Conservation (phyloP, 345 rosid species). For the Pistacia integerrima region DNA sequence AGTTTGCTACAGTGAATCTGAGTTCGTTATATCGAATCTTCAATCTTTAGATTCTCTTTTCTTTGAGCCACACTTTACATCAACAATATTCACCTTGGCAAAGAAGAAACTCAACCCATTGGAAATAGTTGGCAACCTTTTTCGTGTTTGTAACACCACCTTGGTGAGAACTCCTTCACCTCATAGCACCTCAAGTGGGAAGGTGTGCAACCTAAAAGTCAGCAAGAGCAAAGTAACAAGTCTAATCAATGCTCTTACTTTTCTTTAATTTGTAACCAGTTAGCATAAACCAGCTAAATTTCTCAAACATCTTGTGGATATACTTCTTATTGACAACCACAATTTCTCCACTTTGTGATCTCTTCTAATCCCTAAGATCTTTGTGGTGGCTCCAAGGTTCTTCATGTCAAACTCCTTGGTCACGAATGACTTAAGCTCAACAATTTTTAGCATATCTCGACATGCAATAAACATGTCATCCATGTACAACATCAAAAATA, state of each 20-base stretch:
- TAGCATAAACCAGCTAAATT: conserved; percentile 1
- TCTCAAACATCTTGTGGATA: not conserved
- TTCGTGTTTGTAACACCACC: too few species aligned
- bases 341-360: too few species aligned
- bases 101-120: not conserved
- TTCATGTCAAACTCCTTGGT: not conserved
- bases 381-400: not conserved
- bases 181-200: too few species aligned
- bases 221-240: not conserved
- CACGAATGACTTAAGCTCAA: not conserved
- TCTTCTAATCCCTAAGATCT: not conserved
- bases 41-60: too few species aligned
- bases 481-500: too few species aligned
- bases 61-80: not conserved
- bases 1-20: too few species aligned
- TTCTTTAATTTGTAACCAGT: not conserved
- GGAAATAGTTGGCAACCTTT: not conserved
- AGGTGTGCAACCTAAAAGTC: too few species aligned
- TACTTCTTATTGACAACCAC: not conserved
- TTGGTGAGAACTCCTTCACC: too few species aligned
- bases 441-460: too few species aligned
- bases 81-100: not conserved
- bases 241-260: not conserved
- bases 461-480: not conserved
- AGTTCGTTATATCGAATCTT: too few species aligned